Evolutionary conservation across 352 stramenopile species (phyloP).

Genomic region (Pythium aristosporum): DNA sequence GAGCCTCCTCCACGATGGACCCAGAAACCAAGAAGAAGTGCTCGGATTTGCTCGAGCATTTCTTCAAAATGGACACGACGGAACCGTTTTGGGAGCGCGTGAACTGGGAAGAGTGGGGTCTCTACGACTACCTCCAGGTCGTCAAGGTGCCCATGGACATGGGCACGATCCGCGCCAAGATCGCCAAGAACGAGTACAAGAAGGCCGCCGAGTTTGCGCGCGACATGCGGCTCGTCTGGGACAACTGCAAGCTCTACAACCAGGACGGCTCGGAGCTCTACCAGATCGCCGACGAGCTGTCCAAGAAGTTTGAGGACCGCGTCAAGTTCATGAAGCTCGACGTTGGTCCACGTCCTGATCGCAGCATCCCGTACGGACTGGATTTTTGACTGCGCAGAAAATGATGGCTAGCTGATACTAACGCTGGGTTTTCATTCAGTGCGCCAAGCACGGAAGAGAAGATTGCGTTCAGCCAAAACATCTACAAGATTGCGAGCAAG

Average conservation of each 20-base stretch:
- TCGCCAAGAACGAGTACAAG: conserved; percentile 84
- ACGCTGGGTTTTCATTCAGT: conserved; percentile 26
- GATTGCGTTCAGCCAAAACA: conserved; percentile 86
- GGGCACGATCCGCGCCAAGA: conserved; percentile 79
- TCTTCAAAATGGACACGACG: conserved; percentile 77
- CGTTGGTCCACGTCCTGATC: conserved; percentile 63
- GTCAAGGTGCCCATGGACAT: conserved; percentile 93
- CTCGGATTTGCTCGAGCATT: conserved; percentile 74
- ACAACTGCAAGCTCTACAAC: conserved; percentile 89
- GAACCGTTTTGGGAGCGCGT: conserved; percentile 85
- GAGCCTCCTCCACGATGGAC: conserved; percentile 42
- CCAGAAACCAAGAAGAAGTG: conserved; percentile 82
- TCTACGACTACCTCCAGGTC: conserved; percentile 90
- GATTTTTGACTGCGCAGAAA: too few species aligned
- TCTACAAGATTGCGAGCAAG: conserved; percentile 82
- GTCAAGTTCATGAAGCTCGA: conserved; percentile 83
- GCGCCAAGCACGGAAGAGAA: conserved; percentile 80
- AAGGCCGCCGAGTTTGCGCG: conserved; percentile 78
- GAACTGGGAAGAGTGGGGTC: conserved; percentile 88
- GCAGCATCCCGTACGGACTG: conserved; percentile 60
- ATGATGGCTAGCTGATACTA: too few species aligned
- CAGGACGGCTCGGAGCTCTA: conserved; percentile 89
- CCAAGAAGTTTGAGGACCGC: conserved; percentile 88
- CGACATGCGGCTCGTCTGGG: conserved; percentile 85
- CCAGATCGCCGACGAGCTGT: conserved; percentile 75